Evolutionary conservation across 164 flowering plant genomes (phyloP).

Genomic region (Stephania cephalantha): DNA sequence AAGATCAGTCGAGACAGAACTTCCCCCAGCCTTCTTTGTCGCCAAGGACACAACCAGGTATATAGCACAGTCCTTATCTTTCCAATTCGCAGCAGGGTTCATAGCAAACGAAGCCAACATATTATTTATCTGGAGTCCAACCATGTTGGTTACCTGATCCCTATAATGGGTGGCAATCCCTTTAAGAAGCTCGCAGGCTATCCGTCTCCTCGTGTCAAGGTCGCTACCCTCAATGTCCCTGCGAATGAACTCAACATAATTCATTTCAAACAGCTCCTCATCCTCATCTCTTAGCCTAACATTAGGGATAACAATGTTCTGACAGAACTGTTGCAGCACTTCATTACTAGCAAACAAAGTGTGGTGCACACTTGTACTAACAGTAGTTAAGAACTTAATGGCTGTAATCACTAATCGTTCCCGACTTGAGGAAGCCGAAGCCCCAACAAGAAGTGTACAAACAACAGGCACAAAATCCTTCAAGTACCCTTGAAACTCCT

Average conservation of each 20-base stretch:
- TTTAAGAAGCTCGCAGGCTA: conserved; percentile 89
- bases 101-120: conserved; percentile 47
- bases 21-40: conserved; percentile 61
- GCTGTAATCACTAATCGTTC: conserved; percentile 70
- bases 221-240: conserved; percentile 97
- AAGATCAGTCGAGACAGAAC: conserved; percentile 63
- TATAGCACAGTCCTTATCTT: conserved; percentile 94
- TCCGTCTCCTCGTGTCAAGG: conserved; percentile 88
- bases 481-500: conserved; percentile 64
- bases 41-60: conserved; percentile 86
- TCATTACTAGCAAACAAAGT: conserved; percentile 51
- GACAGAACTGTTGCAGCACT: conserved; percentile 57
- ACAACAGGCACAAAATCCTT: conserved; percentile 65
- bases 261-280: conserved; percentile 90
- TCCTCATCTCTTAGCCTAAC: conserved; percentile 84
- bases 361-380: conserved; percentile 79
- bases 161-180: conserved; percentile 77
- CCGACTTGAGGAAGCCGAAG: conserved; percentile 46
- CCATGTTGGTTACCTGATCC: conserved; percentile 50
- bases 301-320: conserved; percentile 83
- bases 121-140: conserved; percentile 55
- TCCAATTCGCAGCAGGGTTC: conserved; percentile 77
- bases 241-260: conserved; percentile 79
- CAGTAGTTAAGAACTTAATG: conserved; percentile 76
- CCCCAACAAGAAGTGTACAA: conserved; percentile 59